Base-by-base conservation (phyloP, 1,284 basidiomycete species). In the Moesziomyces sp. region DNA sequence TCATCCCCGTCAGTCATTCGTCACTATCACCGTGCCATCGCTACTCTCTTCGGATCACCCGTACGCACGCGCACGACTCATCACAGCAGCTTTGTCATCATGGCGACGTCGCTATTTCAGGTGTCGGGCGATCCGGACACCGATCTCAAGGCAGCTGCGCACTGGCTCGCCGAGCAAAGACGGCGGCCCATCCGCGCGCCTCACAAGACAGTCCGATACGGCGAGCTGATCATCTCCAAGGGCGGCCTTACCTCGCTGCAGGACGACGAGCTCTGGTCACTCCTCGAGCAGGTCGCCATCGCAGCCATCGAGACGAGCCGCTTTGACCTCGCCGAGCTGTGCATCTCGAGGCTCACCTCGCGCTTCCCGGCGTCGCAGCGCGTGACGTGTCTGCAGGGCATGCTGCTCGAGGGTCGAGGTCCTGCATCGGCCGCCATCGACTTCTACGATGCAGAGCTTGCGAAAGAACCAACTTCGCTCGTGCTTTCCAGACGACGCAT, bases 201-300 rank as follows among this genome's bases (percentile, higher is more conserved):
- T 0, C 89, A 91, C 76, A 88, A 92, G 58, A 88, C 89, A 0
- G 89, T 93, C 19, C 87, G 90, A 52, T 87, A 89, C 40, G 92
- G 91, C 1, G 75, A 87, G 6, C 71, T 86, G 0, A 83, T 93
- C 1, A 86, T 94, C 45, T 79, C 81, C 21, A 86, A 69, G 5
- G 72, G 81, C 16, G 56, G 68, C 7, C 65, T 85, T 13, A 94
- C 92, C 88, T 73, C 65, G 18, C 21, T 75, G 6, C 19, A 65
- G 23, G 58, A 64, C 21, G 75, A 75, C 46, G 71, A 80, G 67
- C 79, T 82, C 9, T 97, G 93, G 93, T 88, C 90, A 2, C 90
- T 94, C 67, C 86, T 95, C 16, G 96, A 98, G 83, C 94, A 97
- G 81, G 87, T 97, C 1, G 89, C 90, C 5, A 87, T 95, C 42